Conservation (phyloP, 2,329 filamentous ascomycete species). For the Bipolaris zeicola region DNA sequence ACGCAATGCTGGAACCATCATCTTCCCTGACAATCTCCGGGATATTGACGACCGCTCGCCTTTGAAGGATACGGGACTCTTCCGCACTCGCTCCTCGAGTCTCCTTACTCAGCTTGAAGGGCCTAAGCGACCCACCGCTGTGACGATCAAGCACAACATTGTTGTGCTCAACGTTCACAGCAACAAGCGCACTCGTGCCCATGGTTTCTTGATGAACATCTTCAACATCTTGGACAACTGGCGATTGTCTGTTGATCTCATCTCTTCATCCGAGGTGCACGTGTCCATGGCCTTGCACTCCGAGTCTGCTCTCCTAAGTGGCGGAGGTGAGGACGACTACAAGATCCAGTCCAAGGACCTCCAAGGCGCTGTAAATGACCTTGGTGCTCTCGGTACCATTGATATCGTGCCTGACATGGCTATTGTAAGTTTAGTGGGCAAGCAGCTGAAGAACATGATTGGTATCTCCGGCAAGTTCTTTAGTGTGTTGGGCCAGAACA, state of each 20-base stretch:
- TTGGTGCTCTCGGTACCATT: constrained; percentile 83
- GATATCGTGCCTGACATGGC: constrained; percentile 92
- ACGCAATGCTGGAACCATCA: constrained; percentile 76
- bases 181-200: constrained; percentile 93
- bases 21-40: constrained; percentile 74
- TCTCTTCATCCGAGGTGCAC: constrained; percentile 95
- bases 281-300: constrained; percentile 96
- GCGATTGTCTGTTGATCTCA: constrained; percentile 90
- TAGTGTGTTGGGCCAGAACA: constrained; percentile 87
- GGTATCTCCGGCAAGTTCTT: constrained; percentile 96
- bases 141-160: constrained; percentile 97
- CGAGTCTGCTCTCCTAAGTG: constrained; percentile 62
- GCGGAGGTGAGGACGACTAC: constrained; percentile 55
- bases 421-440: constrained; percentile 91
- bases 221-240: constrained; percentile 89
- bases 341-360: constrained; percentile 55
- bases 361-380: constrained; percentile 65
- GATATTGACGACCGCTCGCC: constrained; percentile 60
- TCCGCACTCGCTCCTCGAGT: constrained; percentile 55
- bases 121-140: constrained; percentile 63
- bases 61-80: constrained; percentile 63
- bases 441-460: constrained; percentile 95
- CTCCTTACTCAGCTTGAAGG: constrained; percentile 54
- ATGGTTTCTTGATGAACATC: constrained; percentile 93
- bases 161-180: constrained; percentile 97